Evolutionary conservation across 176 grass and related monocot genomes (phyloP), one percentile per base, ranked within the genome.

Genomic region (Triticum monococcum): DNA sequence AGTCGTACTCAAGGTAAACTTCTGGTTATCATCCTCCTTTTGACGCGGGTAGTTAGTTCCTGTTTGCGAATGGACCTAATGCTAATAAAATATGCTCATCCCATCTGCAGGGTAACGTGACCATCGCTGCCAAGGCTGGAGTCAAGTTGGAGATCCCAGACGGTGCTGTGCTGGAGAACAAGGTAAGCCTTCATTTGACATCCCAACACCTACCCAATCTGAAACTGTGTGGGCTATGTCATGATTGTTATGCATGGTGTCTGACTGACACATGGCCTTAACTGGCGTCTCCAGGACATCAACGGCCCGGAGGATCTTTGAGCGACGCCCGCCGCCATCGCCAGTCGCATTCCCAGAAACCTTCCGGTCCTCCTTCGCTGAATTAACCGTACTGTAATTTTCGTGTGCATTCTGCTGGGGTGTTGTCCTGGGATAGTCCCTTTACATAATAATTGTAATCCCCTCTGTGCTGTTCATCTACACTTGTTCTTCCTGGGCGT

Each of bases 121-220:
- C 71, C 56, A 90, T 99, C 89, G 61, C 89, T 1, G 90, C 92
- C 54, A 91, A 96, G 46, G 60, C 90, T 10, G 91, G 91, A 36
- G 88, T 82, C 23, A 99, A 94, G 76, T 37, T 93, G 80, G 92
- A 99, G 85, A 89, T 96, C 48, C 90, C 92, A 66, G 92, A 99
- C 61, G 85, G 77, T 52, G 60, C 56, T 70, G 88, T 99, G 41
- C 84, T 99, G 20, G 92, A 97, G 72, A 89, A 97, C 90, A 94
- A 94, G 92, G 97, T 94, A 86, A 28, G 16, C 41, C 22, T 30
- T 40, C 54, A 57, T 22, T 20, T 88, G 8, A 7, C 28, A 66
- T 26, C 20, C 31, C 66, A 20, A 20, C 13, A 7, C 38, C 9
- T 60, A 22, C 5, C 18, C 16, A 61, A 5, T 24, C 23, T 1